Percentiles rank a stretch among this genome's conserved stretches.
Evolutionary conservation across 2,329 filamentous ascomycete species (phyloP).

Genomic region (Neobulgaria alba): DNA sequence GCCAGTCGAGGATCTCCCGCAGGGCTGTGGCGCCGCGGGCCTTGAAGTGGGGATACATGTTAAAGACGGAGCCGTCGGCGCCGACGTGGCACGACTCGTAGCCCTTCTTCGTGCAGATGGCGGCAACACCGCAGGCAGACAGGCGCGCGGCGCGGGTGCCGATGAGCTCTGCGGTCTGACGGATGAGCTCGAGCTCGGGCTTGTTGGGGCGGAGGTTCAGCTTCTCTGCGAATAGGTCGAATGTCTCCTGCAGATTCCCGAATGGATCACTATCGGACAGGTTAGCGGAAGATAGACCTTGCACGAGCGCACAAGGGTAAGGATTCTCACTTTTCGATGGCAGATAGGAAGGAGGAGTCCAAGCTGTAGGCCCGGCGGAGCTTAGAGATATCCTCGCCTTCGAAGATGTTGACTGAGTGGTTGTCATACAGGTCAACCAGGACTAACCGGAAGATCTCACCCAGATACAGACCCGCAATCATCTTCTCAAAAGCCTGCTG

Average conservation of each 20-base stretch:
- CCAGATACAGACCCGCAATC: constrained; percentile 89
- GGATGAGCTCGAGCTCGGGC: constrained; percentile 80
- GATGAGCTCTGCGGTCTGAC: constrained; percentile 84
- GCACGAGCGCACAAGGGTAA: not conserved
- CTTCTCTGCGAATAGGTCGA: constrained; percentile 70
- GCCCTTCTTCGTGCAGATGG: constrained; percentile 94
- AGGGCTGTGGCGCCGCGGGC: constrained; percentile 79
- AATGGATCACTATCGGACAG: constrained; percentile 65
- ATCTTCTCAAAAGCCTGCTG: constrained; percentile 98
- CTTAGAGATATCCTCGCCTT: constrained; percentile 68
- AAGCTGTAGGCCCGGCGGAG: constrained; percentile 82
- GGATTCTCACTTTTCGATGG: constrained; percentile 66
- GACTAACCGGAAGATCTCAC: constrained; percentile 87
- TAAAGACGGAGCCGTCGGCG: constrained; percentile 95
- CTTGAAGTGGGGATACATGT: constrained; percentile 99
- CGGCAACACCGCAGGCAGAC: constrained; percentile 88
- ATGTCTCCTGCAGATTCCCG: constrained; percentile 87
- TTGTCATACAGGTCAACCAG: constrained; percentile 79
- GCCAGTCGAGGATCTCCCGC: constrained; percentile 93
- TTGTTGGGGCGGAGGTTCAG: constrained; percentile 62
- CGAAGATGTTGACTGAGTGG: constrained; percentile 67
- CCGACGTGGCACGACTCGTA: constrained; percentile 86
- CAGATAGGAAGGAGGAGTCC: constrained; percentile 87
- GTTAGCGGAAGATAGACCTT: too few relatives aligned
- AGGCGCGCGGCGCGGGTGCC: constrained; percentile 89